A percentile compares a stretch with the other conserved stretches of the same genome.
Evolutionary conservation across 2,329 filamentous ascomycete species (phyloP).

Genomic region (Colletotrichum tamarilloi): DNA sequence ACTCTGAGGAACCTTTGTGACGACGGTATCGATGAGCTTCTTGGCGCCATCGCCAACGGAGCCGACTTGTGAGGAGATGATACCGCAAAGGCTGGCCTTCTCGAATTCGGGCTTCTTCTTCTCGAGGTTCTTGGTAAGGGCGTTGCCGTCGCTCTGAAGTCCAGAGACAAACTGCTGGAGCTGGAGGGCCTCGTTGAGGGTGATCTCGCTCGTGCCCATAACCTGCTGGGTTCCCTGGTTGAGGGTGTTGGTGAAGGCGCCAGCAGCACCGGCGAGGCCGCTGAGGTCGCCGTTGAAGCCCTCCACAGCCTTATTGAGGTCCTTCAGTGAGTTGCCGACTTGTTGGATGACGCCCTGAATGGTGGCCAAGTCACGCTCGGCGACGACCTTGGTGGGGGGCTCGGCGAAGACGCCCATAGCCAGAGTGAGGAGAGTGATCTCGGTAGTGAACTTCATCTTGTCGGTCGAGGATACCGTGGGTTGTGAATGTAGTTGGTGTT

Average conservation of each 20-base stretch:
- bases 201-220: constrained; percentile 33
- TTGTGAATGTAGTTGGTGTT: background rate
- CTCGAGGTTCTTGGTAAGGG: constrained; percentile 41
- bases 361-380: constrained; percentile 34
- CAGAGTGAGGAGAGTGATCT: constrained; percentile 31
- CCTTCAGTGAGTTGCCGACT: constrained; percentile 37
- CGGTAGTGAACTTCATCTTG: constrained; percentile 38
- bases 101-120: constrained; percentile 42
- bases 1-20: constrained; percentile 43
- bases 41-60: constrained; percentile 40
- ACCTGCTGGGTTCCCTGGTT: constrained; percentile 34
- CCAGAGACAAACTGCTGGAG: constrained; percentile 35
- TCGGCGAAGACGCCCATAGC: constrained; percentile 36
- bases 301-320: constrained; percentile 39
- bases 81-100: constrained; percentile 43
- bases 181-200: constrained; percentile 35
- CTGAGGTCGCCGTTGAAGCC: constrained; percentile 39
- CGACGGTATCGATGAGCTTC: constrained; percentile 44
- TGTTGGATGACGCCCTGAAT: constrained; percentile 34
- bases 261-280: constrained; percentile 37
- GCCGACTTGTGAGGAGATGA: constrained; percentile 40
- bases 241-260: constrained; percentile 37
- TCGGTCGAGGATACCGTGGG: background rate
- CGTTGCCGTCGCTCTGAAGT: constrained; percentile 42
- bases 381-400: constrained; percentile 25